Evolutionary conservation across 2,329 filamentous ascomycete species (phyloP), one percentile per base, ranked within the genome.

Genomic region (Sphaerulina populicola): DNA sequence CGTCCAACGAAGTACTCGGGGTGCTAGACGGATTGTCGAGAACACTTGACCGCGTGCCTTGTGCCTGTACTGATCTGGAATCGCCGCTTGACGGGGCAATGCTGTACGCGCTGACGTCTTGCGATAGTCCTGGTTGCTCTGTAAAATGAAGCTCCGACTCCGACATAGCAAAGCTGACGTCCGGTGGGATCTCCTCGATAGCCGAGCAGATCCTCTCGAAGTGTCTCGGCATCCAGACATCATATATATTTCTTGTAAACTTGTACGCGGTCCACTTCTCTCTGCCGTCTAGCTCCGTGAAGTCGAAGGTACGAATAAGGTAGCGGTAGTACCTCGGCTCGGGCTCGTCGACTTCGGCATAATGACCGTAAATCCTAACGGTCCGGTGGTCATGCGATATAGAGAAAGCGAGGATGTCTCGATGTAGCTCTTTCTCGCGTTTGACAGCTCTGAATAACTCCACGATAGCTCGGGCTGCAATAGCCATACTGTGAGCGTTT

Each of bases 401-500:
- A 12, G 52, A 49, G 36, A 55, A 59, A 9, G 44, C 52, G 23
- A 55, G 50, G 9, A 57, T 53, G 33, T 53, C 38, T 14, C 47
- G 45, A 12, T 59, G 14, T 6, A 57, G 49, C 47, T 57, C 43
- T 14, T 51, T 23, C 14, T 55, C 71, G 75, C 50, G 63, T 62
- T 61, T 73, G 65, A 55, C 53, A 10, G 43, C 18, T 33, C 52
- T 45, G 47, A 54, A 61, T 5, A 61, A 56, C 43, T 57, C 47
- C 3, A 62, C 49, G 3, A 62, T 52, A 14, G 54, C 59, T 21
- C 49, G 42, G 12, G 58, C 54, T 1, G 56, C 56, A 44, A 61
- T 54, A 33, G 54, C 45, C 37, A 41, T 49, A 35, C 55, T 59
- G 41, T 62, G 56, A 18, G 57, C 58, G 41, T 62, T 62, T 41